Conservation (phyloP, 306 rosid species). For the Sechiopsis laciniata region DNA sequence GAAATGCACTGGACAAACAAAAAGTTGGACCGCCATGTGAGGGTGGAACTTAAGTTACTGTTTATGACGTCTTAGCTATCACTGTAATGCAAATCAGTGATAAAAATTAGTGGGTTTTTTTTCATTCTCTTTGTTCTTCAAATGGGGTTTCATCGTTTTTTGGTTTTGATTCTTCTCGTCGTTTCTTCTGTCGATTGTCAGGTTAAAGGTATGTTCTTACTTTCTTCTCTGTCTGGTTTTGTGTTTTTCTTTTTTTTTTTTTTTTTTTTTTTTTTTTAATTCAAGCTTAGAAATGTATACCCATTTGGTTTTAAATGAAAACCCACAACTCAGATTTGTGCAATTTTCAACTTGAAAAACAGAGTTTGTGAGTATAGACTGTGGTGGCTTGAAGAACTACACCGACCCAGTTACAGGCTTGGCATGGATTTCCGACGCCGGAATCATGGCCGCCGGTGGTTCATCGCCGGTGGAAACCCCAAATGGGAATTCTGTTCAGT, state of each 20-base stretch:
- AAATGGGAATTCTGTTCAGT: conserved; percentile 49
- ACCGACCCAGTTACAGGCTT: conserved; percentile 62
- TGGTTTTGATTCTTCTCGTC: conserved; percentile 34
- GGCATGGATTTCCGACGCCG: conserved; percentile 68
- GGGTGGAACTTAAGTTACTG: background rate
- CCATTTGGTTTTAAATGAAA: conserved; percentile 11
- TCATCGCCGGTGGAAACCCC: conserved; percentile 45
- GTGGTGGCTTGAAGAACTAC: conserved; percentile 68
- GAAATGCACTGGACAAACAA: conserved; percentile 38
- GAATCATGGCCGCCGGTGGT: conserved; percentile 46
- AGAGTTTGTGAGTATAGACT: conserved; percentile 84
- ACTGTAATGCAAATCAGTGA: conserved; percentile 22
- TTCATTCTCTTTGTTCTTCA: conserved; percentile 27
- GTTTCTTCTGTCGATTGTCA: conserved; percentile 50
- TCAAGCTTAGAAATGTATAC: background rate
- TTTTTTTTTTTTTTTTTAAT: background rate
- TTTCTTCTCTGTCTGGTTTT: background rate
- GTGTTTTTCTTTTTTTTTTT: background rate
- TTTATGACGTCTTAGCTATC: background rate
- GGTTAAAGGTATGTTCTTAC: conserved; percentile 58
- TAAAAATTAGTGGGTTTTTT: conserved; percentile 12
- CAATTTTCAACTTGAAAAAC: conserved; percentile 26
- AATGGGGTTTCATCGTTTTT: conserved; percentile 46
- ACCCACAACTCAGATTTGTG: conserved; percentile 12
- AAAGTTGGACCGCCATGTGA: conserved; percentile 26